A percentile compares a stretch with the other conserved stretches of the same genome.
phyloP scores from a whole-genome alignment of 2,329 filamentous ascomycete genomes.

The Penicillium hesseltinei region DNA sequence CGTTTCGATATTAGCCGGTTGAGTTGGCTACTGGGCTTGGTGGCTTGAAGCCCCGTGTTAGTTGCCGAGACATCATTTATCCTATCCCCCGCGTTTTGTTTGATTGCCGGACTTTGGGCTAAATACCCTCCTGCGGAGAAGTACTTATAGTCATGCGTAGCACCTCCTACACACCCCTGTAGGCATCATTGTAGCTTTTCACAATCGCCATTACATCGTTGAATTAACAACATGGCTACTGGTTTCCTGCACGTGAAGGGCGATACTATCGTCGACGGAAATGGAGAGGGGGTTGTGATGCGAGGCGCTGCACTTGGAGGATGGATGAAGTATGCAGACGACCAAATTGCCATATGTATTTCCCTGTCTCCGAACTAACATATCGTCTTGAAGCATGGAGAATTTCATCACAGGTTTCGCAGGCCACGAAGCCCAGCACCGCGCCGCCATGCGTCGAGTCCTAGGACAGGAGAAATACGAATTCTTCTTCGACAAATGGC shows the following conservation, averaged over 20 bases:
- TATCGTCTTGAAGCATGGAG: constrained; percentile 47
- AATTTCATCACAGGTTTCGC: constrained; percentile 65
- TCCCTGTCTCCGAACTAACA: neutral
- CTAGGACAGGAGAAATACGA: constrained; percentile 57
- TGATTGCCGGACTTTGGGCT: neutral
- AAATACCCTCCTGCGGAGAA: neutral
- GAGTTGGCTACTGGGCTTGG: neutral
- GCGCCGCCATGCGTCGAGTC: constrained; percentile 53
- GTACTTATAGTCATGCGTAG: constrained; percentile 1
- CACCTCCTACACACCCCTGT: neutral
- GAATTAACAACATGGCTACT: constrained; percentile 28
- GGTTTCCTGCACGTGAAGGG: constrained; percentile 45
- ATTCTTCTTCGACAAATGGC: constrained; percentile 59
- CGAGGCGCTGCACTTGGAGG: constrained; percentile 49
- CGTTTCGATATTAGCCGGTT: constrained; percentile 13
- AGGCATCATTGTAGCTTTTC: neutral
- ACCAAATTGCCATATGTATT: neutral
- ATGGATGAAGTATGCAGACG: constrained; percentile 42
- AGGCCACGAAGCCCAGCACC: constrained; percentile 58
- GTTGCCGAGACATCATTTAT: constrained; percentile 3
- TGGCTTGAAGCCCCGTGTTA: neutral
- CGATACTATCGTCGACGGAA: constrained; percentile 47
- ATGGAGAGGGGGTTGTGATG: constrained; percentile 49
- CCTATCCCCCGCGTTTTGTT: constrained; percentile 13
- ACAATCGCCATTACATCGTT: neutral